These are phyloP conservation scores for Annulohypoxylon bovei DNA, from an alignment of 495 filamentous ascomycete species.

Conservation along the genomic window DNA sequence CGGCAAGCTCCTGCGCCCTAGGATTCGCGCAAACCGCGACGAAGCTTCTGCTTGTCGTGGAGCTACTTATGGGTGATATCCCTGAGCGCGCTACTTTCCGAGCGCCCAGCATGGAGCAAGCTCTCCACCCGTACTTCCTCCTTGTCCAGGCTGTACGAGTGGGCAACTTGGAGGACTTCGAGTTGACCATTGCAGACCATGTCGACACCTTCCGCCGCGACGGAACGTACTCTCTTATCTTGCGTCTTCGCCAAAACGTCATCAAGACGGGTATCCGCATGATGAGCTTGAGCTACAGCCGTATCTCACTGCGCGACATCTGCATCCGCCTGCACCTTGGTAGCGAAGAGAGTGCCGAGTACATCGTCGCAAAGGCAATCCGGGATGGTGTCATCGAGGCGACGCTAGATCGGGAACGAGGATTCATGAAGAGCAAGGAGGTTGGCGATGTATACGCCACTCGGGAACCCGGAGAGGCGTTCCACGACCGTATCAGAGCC, in stretches of 20 bases:
- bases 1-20: conserved; percentile 84
- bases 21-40: conserved; percentile 96
- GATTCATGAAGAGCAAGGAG: conserved; percentile 99
- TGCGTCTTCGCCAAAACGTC: conserved; percentile 95
- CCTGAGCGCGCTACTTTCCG: conserved; percentile 95
- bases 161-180: conserved; percentile 91
- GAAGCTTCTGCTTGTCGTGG: conserved; percentile 93
- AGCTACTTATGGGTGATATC: conserved; percentile 98
- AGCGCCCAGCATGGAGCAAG: conserved; percentile 80
- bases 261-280: conserved; percentile 99
- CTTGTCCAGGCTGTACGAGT: conserved; percentile 95
- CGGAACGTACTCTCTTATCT: conserved; percentile 93
- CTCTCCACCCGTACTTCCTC: conserved; percentile 89
- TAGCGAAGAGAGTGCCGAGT: conserved; percentile 95
- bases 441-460: conserved; percentile 95
- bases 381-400: conserved; percentile 98
- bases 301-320: conserved; percentile 97
- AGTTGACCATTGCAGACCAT: conserved; percentile 81
- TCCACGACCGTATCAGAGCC: conserved; percentile 94
- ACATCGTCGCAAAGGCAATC: conserved; percentile 99
- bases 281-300: conserved; percentile 97
- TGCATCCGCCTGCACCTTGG: conserved; percentile 93
- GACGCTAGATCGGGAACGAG: conserved; percentile 89
- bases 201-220: conserved; percentile 87
- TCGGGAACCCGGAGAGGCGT: conserved; percentile 92